Conservation (phyloP, 2,329 filamentous ascomycete genomes). For the Fusarium sp. region DNA sequence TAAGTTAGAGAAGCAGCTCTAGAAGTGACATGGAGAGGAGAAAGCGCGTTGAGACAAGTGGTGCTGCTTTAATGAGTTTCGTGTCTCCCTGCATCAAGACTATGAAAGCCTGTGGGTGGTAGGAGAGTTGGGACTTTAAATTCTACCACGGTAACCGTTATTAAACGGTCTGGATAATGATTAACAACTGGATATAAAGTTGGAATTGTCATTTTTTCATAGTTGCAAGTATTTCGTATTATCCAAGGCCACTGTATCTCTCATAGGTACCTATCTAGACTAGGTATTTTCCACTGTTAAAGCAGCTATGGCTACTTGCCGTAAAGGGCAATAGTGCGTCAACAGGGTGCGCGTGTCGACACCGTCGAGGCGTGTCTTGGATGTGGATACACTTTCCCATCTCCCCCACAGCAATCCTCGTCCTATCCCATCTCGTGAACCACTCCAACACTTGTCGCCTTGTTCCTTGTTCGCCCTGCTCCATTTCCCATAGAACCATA, state of each 20-base stretch:
- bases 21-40: slow-evolving; percentile 40
- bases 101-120: not conserved
- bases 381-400: slow-evolving; percentile 21
- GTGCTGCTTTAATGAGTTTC: slow-evolving; percentile 43
- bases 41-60: slow-evolving; percentile 37
- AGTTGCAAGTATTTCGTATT: not conserved
- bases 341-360: slow-evolving; percentile 39
- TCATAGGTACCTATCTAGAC: too few species aligned
- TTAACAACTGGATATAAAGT: fast-evolving
- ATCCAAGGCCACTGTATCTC: not conserved
- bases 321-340: slow-evolving; percentile 34
- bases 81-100: slow-evolving; percentile 16
- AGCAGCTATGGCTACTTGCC: slow-evolving; percentile 32
- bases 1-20: slow-evolving; percentile 40
- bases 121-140: not conserved
- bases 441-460: slow-evolving; percentile 41
- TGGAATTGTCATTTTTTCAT: not conserved
- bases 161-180: not conserved
- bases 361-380: slow-evolving; percentile 36
- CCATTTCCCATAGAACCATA: slow-evolving; percentile 12
- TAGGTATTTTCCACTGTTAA: slow-evolving; percentile 4
- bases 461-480: slow-evolving; percentile 47
- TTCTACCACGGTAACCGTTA: slow-evolving; percentile 9
- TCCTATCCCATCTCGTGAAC: slow-evolving; percentile 30
- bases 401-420: slow-evolving; percentile 18